These are phyloP conservation scores for Datura wrightii DNA, from an alignment of 257 asterid species.

Conservation along the genomic window DNA sequence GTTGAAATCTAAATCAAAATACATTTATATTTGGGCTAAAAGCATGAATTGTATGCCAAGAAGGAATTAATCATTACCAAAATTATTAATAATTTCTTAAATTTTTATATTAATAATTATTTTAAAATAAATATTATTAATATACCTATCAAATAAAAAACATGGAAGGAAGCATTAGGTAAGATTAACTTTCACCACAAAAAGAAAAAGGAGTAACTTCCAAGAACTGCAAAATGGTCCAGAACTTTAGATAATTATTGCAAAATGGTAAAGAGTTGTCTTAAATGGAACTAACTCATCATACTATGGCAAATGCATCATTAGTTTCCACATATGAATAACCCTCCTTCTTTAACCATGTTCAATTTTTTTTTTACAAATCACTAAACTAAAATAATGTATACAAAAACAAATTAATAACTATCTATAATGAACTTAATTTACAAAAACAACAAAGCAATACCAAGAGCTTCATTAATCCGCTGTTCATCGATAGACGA, in stretches of 20 bases:
- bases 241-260: neutral
- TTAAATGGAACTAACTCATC: slow-evolving; percentile 2
- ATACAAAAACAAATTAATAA: neutral
- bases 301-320: slow-evolving; percentile 5
- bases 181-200: neutral
- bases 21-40: neutral
- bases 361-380: neutral
- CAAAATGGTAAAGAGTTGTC: neutral
- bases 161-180: too few relatives aligned
- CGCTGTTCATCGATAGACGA: too few relatives aligned
- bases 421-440: neutral
- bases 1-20: neutral
- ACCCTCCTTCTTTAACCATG: neutral
- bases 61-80: neutral
- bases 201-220: neutral
- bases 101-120: too few relatives aligned
- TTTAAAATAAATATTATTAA: too few relatives aligned
- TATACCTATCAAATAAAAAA: too few relatives aligned
- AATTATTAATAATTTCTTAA: too few relatives aligned
- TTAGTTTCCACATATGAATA: neutral
- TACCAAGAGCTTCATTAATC: too few relatives aligned
- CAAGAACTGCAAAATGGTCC: slow-evolving; percentile 23
- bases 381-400: neutral
- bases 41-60: neutral
- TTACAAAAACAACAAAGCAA: too few relatives aligned